These are phyloP conservation scores for Tetracladium setigerum DNA, from an alignment of 495 filamentous ascomycete genomes.

Conservation along the genomic window DNA sequence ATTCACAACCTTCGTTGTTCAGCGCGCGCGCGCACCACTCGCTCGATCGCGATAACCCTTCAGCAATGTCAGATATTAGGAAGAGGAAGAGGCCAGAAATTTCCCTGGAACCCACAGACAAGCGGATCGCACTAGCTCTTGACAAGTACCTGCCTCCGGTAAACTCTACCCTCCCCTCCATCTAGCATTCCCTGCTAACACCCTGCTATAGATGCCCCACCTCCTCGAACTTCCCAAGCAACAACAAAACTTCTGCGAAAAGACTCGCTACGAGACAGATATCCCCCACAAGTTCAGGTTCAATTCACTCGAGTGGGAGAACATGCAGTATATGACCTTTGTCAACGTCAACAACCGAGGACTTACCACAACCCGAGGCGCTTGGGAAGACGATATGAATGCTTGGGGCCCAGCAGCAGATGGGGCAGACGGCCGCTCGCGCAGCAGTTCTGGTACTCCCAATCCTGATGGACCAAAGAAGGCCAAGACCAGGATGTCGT, in stretches of 20 bases:
- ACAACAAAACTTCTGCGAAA: not conserved
- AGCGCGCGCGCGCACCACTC: too few relatives aligned
- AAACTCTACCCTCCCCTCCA: constrained; percentile 3
- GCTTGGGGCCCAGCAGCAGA: constrained; percentile 2
- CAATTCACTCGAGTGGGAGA: constrained; percentile 15
- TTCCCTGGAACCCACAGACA: constrained; percentile 5
- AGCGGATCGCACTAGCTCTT: constrained; percentile 10
- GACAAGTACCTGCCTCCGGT: constrained; percentile 16
- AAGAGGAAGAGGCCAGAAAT: too few relatives aligned
- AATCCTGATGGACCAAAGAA: constrained; percentile 17
- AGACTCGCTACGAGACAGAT: not conserved
- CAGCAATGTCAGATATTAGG: too few relatives aligned
- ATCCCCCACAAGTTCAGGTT: constrained; percentile 15
- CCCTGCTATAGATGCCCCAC: constrained; percentile 15
- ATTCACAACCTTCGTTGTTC: too few relatives aligned
- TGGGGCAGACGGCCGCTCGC: not conserved
- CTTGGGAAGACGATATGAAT: constrained; percentile 21
- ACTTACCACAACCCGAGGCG: constrained; percentile 7
- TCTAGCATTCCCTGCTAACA: constrained; percentile 2
- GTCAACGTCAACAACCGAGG: constrained; percentile 15
- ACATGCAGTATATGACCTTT: constrained; percentile 24
- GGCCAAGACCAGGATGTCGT: constrained; percentile 14
- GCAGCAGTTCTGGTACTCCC: constrained; percentile 20
- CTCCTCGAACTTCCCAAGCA: constrained; percentile 15
- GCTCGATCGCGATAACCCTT: too few relatives aligned